phyloP scores from a whole-genome alignment of 208 protist species.

The Crithidia bombi region DNA sequence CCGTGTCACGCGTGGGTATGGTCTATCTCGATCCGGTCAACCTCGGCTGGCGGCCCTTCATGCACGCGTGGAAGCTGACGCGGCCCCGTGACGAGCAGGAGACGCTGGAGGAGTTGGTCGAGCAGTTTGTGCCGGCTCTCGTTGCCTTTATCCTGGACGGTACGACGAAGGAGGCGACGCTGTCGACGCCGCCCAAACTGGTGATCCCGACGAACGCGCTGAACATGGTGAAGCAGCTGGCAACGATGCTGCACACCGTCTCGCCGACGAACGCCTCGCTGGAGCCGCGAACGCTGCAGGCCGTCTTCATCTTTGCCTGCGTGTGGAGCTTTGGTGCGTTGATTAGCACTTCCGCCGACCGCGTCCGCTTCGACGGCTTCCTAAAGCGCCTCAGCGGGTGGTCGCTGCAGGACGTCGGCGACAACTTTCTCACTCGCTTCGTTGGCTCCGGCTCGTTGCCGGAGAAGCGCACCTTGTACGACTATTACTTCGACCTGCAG shows the following conservation, averaged over 20 bases:
- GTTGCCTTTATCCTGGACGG: constrained; percentile 96
- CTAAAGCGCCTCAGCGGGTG: constrained; percentile 94
- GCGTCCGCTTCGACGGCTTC: constrained; percentile 94
- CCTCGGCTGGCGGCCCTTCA: constrained; percentile 96
- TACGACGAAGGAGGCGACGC: constrained; percentile 71
- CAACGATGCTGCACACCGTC: constrained; percentile 91
- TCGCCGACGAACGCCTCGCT: constrained; percentile 66
- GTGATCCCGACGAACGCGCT: constrained; percentile 90
- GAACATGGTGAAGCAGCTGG: constrained; percentile 96
- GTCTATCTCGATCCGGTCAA: constrained; percentile 99
- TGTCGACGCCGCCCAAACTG: constrained; percentile 70
- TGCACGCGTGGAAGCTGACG: constrained; percentile 91
- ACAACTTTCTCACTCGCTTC: constrained; percentile 91
- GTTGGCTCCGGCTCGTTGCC: constrained; percentile 91
- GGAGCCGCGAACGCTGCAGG: constrained; percentile 93
- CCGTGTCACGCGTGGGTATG: constrained; percentile 99
- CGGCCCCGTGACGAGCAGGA: constrained; percentile 91
- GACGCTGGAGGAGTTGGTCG: constrained; percentile 89
- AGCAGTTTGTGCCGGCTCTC: constrained; percentile 93
- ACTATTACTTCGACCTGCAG: constrained; percentile 97
- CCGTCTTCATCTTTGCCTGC: constrained; percentile 95
- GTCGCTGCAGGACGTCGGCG: constrained; percentile 91
- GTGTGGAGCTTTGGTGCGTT: constrained; percentile 97
- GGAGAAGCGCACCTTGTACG: constrained; percentile 95
- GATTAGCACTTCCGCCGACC: constrained; percentile 77